Conservation (phyloP, 164 flowering plant genomes). For the Saururus chinensis region DNA sequence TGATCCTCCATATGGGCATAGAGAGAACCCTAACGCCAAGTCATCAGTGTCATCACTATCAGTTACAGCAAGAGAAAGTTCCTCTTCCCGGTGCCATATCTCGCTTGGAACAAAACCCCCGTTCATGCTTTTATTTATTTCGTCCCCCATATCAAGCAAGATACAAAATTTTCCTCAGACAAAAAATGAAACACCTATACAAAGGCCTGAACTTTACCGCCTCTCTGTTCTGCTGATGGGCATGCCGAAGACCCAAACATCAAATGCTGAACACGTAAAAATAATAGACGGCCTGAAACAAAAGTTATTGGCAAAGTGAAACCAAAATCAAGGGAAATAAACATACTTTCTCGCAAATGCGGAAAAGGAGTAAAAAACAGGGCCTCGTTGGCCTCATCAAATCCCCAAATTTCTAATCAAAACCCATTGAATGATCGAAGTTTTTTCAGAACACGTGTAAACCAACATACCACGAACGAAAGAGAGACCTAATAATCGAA, state of each 20-base stretch:
- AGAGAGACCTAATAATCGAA: too few relatives aligned
- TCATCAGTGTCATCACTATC: not conserved
- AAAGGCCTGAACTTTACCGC: not conserved
- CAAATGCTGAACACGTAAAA: not conserved
- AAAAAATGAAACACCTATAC: not conserved
- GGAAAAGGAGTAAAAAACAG: too few relatives aligned
- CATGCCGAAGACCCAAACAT: not conserved
- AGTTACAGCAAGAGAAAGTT: too few relatives aligned
- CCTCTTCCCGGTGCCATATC: not conserved
- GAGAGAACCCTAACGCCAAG: not conserved
- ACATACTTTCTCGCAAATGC: too few relatives aligned
- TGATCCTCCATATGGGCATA: not conserved
- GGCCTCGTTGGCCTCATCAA: too few relatives aligned
- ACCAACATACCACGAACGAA: too few relatives aligned
- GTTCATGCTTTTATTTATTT: not conserved
- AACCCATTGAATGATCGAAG: too few relatives aligned
- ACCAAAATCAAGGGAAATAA: too few relatives aligned
- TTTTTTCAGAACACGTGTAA: too few relatives aligned
- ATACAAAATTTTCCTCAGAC: not conserved
- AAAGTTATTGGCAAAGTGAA: too few relatives aligned
- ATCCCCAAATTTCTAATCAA: too few relatives aligned
- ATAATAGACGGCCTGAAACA: too few relatives aligned
- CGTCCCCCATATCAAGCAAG: not conserved
- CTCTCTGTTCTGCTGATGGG: not conserved
- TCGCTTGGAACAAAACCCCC: not conserved